Conservation (phyloP, 2,329 filamentous ascomycete genomes). For the Pseudocercospora fuligena region DNA sequence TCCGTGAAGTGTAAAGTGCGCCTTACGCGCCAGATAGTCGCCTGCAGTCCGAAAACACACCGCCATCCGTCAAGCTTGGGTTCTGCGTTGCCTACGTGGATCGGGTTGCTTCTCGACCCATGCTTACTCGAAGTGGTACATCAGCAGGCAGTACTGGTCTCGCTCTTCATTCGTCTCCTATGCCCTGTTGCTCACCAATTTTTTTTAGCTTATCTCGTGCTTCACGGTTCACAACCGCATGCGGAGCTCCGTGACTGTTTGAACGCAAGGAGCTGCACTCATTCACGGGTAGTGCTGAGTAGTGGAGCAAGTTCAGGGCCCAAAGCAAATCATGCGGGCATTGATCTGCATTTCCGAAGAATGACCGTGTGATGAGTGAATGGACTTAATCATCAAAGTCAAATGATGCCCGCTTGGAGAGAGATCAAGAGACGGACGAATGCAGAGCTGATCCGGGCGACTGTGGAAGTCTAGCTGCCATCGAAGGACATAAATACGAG, state of each 20-base stretch:
- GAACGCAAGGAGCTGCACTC: neutral
- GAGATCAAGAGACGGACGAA: neutral
- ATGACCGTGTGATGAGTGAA: neutral
- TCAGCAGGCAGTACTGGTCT: too few relatives aligned
- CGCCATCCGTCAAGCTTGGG: neutral
- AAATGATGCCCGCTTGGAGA: neutral
- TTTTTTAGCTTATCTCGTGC: too few relatives aligned
- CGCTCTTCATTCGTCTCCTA: too few relatives aligned
- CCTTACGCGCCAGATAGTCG: too few relatives aligned
- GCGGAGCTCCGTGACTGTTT: too few relatives aligned
- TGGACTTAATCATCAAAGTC: conserved; percentile 1
- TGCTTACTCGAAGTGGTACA: too few relatives aligned
- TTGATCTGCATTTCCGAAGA: neutral
- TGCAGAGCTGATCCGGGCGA: neutral
- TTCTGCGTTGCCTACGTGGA: too few relatives aligned
- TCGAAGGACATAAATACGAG: neutral
- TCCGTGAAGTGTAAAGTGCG: neutral
- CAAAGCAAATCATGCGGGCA: neutral
- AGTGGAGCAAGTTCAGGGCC: neutral
- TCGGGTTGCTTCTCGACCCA: too few relatives aligned
- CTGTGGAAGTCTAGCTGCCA: neutral
- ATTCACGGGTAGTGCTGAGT: too few relatives aligned
- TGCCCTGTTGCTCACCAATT: too few relatives aligned
- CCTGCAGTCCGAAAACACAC: neutral
- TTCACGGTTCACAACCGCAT: too few relatives aligned